These are phyloP conservation scores for Neoboletus subvelutipes DNA, from an alignment of 768 basidiomycete species.

Conservation along the genomic window DNA sequence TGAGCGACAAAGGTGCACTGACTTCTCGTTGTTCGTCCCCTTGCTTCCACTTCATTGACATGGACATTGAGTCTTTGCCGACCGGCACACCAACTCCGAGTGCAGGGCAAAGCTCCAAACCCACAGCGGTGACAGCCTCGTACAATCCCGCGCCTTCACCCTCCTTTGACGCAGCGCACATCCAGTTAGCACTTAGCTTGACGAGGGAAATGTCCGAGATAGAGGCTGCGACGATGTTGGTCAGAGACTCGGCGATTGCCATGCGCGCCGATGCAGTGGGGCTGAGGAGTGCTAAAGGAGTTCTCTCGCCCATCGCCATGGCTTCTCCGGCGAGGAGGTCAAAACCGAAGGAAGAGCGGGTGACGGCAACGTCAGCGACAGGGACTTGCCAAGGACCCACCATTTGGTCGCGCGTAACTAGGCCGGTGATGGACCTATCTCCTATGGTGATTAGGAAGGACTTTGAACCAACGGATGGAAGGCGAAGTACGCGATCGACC, in stretches of 20 bases:
- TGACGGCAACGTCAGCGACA: slow-evolving; percentile 95
- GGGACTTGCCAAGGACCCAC: slow-evolving; percentile 99
- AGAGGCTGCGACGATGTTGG: slow-evolving; percentile 83
- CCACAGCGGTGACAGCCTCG: slow-evolving; percentile 86
- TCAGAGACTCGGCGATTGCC: slow-evolving; percentile 92
- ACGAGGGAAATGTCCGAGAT: slow-evolving; percentile 67
- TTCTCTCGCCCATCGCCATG: slow-evolving; percentile 98
- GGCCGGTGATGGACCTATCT: slow-evolving; percentile 89
- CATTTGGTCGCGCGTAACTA: slow-evolving; percentile 97
- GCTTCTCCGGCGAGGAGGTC: slow-evolving; percentile 83
- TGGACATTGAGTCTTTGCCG: slow-evolving; percentile 99
- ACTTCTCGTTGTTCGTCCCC: slow-evolving; percentile 72
- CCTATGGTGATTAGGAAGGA: slow-evolving; percentile 99
- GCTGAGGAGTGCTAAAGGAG: slow-evolving; percentile 84
- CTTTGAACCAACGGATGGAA: slow-evolving; percentile 93
- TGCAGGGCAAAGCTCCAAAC: slow-evolving; percentile 90
- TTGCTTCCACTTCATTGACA: slow-evolving; percentile 92
- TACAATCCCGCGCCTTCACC: slow-evolving; percentile 90
- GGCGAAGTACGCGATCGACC: slow-evolving; percentile 76
- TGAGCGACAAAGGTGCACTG: slow-evolving; percentile 87
- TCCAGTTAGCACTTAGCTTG: slow-evolving; percentile 99
- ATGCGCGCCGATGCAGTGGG: slow-evolving; percentile 92
- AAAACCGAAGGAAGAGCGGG: slow-evolving; percentile 93
- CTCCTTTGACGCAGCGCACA: slow-evolving; percentile 89
- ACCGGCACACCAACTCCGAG: slow-evolving; percentile 94